Evolutionary conservation across 129 eudicot genomes (phyloP).

Genomic region (Pittosporum tobira): DNA sequence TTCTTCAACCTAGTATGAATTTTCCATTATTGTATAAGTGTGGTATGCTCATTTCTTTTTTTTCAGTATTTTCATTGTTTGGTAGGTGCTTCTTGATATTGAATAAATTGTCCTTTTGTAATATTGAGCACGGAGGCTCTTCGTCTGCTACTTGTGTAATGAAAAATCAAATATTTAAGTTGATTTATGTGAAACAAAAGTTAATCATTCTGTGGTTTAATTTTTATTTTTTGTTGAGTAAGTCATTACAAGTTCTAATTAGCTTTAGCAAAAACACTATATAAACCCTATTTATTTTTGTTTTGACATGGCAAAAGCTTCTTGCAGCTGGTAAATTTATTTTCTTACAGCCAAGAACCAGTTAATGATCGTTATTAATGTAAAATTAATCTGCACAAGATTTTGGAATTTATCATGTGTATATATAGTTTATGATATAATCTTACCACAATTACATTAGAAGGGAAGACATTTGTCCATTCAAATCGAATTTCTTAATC

Average conservation of each 20-base stretch:
- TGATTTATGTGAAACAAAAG: background rate
- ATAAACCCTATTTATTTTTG: no score
- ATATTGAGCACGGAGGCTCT: background rate
- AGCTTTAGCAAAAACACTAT: no score
- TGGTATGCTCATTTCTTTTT: no score
- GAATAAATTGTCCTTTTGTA: background rate
- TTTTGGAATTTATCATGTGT: background rate
- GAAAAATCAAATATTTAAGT: background rate
- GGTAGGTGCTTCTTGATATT: conserved; percentile 1
- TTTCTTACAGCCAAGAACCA: no score
- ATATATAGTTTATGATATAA: background rate
- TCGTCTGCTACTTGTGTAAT: background rate
- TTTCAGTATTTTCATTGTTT: background rate
- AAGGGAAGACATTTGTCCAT: background rate
- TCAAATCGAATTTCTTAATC: background rate
- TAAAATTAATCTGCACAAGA: no score
- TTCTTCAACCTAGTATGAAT: background rate
- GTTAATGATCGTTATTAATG: no score
- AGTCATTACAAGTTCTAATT: no score
- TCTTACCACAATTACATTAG: conserved; percentile 9
- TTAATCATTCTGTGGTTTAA: background rate
- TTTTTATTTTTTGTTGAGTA: no score
- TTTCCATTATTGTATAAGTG: background rate
- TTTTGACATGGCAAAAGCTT: no score
- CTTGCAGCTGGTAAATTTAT: no score